phyloP scores from a whole-genome alignment of 148 eudicot species.

The Vaccinium macrocarpon region DNA sequence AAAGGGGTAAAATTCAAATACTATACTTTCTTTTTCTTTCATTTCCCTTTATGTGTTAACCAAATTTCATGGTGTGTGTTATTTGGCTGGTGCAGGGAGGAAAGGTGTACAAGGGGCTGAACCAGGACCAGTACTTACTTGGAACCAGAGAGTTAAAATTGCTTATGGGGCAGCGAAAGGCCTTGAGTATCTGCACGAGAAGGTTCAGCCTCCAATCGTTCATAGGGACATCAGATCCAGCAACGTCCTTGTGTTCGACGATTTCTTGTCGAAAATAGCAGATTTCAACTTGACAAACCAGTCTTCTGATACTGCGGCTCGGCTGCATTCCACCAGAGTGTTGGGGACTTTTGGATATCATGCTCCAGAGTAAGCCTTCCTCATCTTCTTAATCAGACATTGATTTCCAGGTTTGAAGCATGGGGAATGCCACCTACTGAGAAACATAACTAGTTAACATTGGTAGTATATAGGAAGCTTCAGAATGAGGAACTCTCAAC shows the following conservation, averaged over 20 bases:
- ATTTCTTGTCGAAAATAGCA: constrained; percentile 51
- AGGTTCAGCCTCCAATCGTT: constrained; percentile 58
- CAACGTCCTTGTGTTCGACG: constrained; percentile 58
- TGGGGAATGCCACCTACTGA: background rate
- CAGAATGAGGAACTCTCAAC: background rate
- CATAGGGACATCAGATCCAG: constrained; percentile 66
- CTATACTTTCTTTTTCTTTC: background rate
- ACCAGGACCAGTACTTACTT: constrained; percentile 58
- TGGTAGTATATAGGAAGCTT: background rate
- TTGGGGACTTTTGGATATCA: constrained; percentile 73
- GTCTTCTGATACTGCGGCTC: constrained; percentile 64
- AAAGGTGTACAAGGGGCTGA: constrained; percentile 70
- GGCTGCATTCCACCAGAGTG: constrained; percentile 70
- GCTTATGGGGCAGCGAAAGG: constrained; percentile 72
- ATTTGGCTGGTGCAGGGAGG: constrained; percentile 30
- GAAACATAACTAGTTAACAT: background rate
- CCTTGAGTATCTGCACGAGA: constrained; percentile 61
- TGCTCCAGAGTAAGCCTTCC: constrained; percentile 56
- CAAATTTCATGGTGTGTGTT: background rate
- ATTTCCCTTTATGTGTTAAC: background rate
- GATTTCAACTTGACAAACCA: constrained; percentile 63
- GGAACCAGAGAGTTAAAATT: constrained; percentile 58
- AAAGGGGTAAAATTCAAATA: no score
- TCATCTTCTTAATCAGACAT: background rate
- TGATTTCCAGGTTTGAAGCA: background rate